Base-by-base conservation (phyloP, 139 green algal species). In the Pycnococcus provasolii region DNA sequence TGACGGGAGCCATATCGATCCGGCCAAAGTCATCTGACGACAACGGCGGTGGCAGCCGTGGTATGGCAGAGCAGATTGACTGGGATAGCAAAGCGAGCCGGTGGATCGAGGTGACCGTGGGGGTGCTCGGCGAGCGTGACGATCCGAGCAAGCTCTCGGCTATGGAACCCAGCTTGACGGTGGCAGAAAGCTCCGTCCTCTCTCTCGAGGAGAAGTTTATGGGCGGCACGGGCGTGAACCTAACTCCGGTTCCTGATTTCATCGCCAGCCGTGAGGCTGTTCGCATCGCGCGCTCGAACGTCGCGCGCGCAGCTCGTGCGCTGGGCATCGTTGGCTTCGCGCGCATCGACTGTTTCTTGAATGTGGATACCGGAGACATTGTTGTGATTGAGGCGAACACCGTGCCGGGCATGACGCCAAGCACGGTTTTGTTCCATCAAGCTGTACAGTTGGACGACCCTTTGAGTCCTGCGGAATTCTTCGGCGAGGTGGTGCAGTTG, bases 301-400 rank as follows among this genome's bases (percentile, higher is more conserved):
- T 88, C 6, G 66, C 81, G 71, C 53, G 73, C 41, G 75, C 83
- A 8, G 78, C 84, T 9, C 62, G 73, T 8, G 60, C 66, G 52
- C 66, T 90, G 55, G 83, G 74, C 0, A 51, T 90, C n/a, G 51
- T 55, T 6, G 85, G 85, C 2, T 86, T 85, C 53, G 85, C 85
- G 13, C 51, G 72, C 53, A 75, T 91, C 42, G 61, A 79, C 41
- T 75, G 73, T 1, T 88, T 89, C 58, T 58, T 91, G 53, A 78
- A 91, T 63, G 68, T 57, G 2, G 73, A 81, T 45, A 87, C 78
- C 11, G 83, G 77, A 3, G 84, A 90, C 73, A 45, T 91, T 13
- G 67, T 90, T 26, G 67, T 91, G 1, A 78, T 74, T 3, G 85
- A 88, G 37, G 84, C 85, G 7, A 80, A 87, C 69, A 77, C 73